These are phyloP conservation scores for Dimocarpus longan DNA, from an alignment of 345 rosid genomes.

Conservation along the genomic window DNA sequence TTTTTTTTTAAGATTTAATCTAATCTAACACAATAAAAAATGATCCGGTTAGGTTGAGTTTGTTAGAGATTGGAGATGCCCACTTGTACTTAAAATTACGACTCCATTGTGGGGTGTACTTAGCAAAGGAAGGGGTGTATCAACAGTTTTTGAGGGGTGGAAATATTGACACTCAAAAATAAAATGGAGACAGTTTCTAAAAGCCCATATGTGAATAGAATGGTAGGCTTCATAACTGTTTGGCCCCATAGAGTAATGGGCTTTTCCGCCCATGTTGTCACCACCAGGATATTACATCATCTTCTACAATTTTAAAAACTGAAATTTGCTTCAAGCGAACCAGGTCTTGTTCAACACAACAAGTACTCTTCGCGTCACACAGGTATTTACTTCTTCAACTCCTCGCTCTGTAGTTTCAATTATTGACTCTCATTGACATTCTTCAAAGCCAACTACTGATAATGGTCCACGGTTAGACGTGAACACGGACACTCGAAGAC, in stretches of 20 bases:
- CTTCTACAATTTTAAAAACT: slow-evolving; percentile 30
- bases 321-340: slow-evolving; percentile 22
- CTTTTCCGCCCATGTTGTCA: neutral
- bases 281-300: neutral
- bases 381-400: slow-evolving; percentile 40
- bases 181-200: too few species aligned
- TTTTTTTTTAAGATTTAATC: too few species aligned
- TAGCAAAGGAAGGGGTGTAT: too few species aligned
- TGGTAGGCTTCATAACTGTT: neutral
- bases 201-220: neutral
- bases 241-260: neutral
- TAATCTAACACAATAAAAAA: too few species aligned
- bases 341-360: slow-evolving; percentile 37
- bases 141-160: too few species aligned
- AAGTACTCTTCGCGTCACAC: slow-evolving; percentile 36
- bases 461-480: slow-evolving; percentile 60
- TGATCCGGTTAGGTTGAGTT: too few species aligned
- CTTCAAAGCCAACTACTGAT: slow-evolving; percentile 48
- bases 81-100: too few species aligned
- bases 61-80: too few species aligned
- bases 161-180: too few species aligned
- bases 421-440: slow-evolving; percentile 58
- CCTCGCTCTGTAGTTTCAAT: slow-evolving; percentile 31
- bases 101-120: too few species aligned
- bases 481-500: slow-evolving; percentile 61